These are phyloP conservation scores for Pichia sp. DNA, from an alignment of 1,139 yeast genomes.

Conservation along the genomic window DNA sequence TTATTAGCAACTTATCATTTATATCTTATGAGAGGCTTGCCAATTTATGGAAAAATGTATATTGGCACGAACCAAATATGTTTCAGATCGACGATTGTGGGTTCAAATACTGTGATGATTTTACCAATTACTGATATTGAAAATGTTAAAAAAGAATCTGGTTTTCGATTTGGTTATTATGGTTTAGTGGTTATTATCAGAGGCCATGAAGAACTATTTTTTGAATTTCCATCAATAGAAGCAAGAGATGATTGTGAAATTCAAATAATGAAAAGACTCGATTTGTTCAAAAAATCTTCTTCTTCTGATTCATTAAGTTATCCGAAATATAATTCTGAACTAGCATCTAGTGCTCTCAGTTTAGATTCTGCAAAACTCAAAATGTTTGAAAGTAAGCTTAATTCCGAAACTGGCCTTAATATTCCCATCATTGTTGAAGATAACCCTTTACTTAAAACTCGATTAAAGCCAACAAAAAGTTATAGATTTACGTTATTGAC, in stretches of 20 bases:
- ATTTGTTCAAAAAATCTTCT: slow-evolving; percentile 26
- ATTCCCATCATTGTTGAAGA: slow-evolving; percentile 64
- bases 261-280: slow-evolving; percentile 47
- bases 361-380: slow-evolving; percentile 47
- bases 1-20: slow-evolving; percentile 67
- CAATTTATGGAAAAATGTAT: slow-evolving; percentile 78
- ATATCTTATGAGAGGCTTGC: slow-evolving; percentile 63
- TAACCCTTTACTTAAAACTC: slow-evolving; percentile 47
- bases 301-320: slow-evolving; percentile 10
- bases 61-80: slow-evolving; percentile 63
- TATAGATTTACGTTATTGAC: slow-evolving; percentile 68
- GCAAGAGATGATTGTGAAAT: slow-evolving; percentile 70
- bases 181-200: slow-evolving; percentile 62
- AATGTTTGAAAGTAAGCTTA: slow-evolving; percentile 57
- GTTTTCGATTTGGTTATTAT: slow-evolving; percentile 55
- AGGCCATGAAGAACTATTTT: slow-evolving; percentile 69
- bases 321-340: slow-evolving; percentile 15
- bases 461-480: slow-evolving; percentile 45
- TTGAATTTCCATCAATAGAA: slow-evolving; percentile 64
- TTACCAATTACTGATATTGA: slow-evolving; percentile 71
- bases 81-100: slow-evolving; percentile 74
- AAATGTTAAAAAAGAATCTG: slow-evolving; percentile 57
- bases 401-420: slow-evolving; percentile 52
- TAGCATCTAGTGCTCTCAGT: slow-evolving; percentile 22
- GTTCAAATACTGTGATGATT: slow-evolving; percentile 76